Evolutionary conservation across 1,284 basidiomycete species (phyloP).

Genomic region (Chondrostereum purpureum): DNA sequence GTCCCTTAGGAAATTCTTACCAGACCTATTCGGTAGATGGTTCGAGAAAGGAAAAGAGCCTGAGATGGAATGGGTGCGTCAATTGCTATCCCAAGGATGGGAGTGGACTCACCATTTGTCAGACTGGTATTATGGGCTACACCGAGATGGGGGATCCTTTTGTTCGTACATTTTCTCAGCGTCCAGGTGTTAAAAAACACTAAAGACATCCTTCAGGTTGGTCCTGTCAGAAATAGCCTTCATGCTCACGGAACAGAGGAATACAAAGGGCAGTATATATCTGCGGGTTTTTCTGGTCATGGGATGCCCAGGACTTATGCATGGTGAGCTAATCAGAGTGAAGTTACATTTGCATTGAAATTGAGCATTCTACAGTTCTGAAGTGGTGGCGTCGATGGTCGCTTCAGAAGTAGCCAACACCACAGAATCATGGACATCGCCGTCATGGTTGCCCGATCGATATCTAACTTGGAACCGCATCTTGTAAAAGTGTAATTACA

Average conservation of each 20-base stretch:
- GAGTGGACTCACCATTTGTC: constrained; percentile 2
- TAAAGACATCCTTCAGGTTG: neutral
- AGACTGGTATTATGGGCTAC: constrained; percentile 83
- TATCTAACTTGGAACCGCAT: neutral
- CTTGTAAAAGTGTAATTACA: no score
- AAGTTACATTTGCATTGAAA: neutral
- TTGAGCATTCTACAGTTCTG: no score
- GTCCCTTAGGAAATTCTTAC: constrained; percentile 51
- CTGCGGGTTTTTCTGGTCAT: constrained; percentile 45
- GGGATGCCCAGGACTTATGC: constrained; percentile 48
- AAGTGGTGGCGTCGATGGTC: neutral
- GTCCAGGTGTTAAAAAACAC: no score
- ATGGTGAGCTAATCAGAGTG: constrained; percentile 17
- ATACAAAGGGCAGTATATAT: constrained; percentile 37
- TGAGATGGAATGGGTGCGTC: constrained; percentile 70
- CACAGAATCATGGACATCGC: neutral
- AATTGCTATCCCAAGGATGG: constrained; percentile 9
- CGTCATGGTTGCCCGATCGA: neutral
- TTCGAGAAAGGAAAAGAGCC: constrained; percentile 40
- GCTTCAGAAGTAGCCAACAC: neutral
- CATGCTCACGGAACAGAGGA: neutral
- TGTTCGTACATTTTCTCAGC: constrained; percentile 35
- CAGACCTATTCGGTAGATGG: constrained; percentile 48
- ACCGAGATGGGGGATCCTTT: constrained; percentile 62
- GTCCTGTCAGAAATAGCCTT: neutral